These are phyloP conservation scores for Acanthamoeba healyi DNA, from an alignment of 208 protist species.

Conservation along the genomic window DNA sequence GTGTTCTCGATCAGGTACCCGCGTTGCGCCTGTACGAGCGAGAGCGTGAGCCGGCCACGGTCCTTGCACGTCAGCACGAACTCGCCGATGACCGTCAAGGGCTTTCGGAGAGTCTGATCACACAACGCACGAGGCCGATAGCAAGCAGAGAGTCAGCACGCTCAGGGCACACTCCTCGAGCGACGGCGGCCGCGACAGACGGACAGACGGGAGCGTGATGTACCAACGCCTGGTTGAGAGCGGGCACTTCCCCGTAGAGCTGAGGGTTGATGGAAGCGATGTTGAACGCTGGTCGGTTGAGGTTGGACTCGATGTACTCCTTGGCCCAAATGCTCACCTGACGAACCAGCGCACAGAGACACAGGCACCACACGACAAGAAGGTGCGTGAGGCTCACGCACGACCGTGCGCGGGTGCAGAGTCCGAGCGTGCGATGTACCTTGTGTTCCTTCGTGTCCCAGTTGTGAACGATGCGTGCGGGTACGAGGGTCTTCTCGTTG, in stretches of 20 bases:
- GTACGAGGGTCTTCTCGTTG: conserved; percentile 2
- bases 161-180: too few species aligned
- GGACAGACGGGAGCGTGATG: background rate
- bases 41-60: background rate
- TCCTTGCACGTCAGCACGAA: conserved; percentile 24
- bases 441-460: conserved; percentile 49
- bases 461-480: background rate
- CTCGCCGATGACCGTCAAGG: conserved; percentile 12
- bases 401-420: background rate
- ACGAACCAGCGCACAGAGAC: too few species aligned
- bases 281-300: conserved; percentile 7
- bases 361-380: background rate
- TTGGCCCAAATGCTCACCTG: conserved; percentile 35
- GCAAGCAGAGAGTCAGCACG: background rate
- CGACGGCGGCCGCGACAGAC: too few species aligned
- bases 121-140: too few species aligned
- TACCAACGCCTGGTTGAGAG: background rate
- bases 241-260: background rate
- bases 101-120: background rate
- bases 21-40: background rate
- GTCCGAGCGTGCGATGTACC: background rate
- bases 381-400: too few species aligned
- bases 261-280: conserved; percentile 12
- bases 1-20: conserved; percentile 18
- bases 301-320: background rate